A percentile compares a stretch with the other conserved stretches of the same genome.
phyloP scores from a whole-genome alignment of 2,329 filamentous ascomycete genomes.

The Diaporthe sp. region DNA sequence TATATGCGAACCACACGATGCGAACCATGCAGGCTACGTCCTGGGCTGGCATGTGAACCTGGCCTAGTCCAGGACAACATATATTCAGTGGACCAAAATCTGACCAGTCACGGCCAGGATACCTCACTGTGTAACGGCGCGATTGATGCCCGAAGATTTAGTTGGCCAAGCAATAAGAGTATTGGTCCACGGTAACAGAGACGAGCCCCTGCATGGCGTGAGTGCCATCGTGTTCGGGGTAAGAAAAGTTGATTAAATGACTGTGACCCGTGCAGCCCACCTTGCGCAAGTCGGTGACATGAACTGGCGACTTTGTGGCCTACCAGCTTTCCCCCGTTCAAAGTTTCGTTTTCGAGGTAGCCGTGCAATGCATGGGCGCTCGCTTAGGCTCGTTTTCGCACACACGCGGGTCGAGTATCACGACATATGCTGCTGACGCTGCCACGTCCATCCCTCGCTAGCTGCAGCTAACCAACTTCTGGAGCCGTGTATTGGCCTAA shows the following conservation, averaged over 20 bases:
- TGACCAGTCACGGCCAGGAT: background rate
- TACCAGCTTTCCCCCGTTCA: background rate
- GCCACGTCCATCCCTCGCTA: background rate
- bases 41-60: background rate
- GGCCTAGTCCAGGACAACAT: no score
- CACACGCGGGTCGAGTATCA: background rate
- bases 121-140: background rate
- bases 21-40: background rate
- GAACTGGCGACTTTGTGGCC: no score
- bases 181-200: background rate
- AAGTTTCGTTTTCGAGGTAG: background rate
- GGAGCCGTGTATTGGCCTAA: background rate
- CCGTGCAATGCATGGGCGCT: rapidly evolving
- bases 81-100: background rate
- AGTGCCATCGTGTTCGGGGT: no score
- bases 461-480: background rate
- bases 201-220: no score
- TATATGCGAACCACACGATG: background rate
- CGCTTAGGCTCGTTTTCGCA: no score
- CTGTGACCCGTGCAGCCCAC: no score
- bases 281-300: no score
- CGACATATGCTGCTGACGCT: background rate
- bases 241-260: no score
- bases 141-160: background rate
- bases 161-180: background rate